Conservation (phyloP, 1,139 yeast species). For the Protomyces gravidus region DNA sequence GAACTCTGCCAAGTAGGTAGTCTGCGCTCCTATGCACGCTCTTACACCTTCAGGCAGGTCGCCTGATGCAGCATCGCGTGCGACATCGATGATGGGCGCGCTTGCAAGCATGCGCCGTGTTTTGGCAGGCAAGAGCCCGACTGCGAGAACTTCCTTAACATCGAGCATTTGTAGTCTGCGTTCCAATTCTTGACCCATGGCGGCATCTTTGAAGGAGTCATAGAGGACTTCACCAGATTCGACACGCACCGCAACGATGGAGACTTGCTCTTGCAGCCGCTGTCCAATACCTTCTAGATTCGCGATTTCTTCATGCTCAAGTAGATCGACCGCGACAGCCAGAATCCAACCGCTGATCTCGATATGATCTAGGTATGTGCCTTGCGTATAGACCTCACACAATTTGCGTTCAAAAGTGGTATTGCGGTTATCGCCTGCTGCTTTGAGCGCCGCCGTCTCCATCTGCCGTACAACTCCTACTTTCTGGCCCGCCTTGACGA, state of each 20-base stretch:
- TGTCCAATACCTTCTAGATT: background rate
- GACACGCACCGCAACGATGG: conserved; percentile 67
- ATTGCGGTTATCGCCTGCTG: conserved; percentile 44
- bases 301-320: background rate
- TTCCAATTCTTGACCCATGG: conserved; percentile 57
- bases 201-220: conserved; percentile 61
- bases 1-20: conserved; percentile 59
- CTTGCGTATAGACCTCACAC: conserved; percentile 72
- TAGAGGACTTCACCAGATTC: conserved; percentile 71
- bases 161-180: conserved; percentile 67
- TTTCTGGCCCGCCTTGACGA: conserved; percentile 60
- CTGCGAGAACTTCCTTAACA: conserved; percentile 65
- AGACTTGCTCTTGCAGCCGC: conserved; percentile 35
- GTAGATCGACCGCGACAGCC: conserved; percentile 29
- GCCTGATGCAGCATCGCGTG: background rate
- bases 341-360: conserved; percentile 28
- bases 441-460: conserved; percentile 74
- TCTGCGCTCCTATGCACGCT: conserved; percentile 49
- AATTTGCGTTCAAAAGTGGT: conserved; percentile 65
- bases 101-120: conserved; percentile 35
- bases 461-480: conserved; percentile 85
- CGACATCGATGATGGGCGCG: background rate
- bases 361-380: conserved; percentile 68
- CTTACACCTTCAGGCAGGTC: conserved; percentile 39
- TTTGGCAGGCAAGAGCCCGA: conserved; percentile 43